Base-by-base conservation (phyloP, 2,329 filamentous ascomycete genomes). In the Westerdykella aurantiaca region DNA sequence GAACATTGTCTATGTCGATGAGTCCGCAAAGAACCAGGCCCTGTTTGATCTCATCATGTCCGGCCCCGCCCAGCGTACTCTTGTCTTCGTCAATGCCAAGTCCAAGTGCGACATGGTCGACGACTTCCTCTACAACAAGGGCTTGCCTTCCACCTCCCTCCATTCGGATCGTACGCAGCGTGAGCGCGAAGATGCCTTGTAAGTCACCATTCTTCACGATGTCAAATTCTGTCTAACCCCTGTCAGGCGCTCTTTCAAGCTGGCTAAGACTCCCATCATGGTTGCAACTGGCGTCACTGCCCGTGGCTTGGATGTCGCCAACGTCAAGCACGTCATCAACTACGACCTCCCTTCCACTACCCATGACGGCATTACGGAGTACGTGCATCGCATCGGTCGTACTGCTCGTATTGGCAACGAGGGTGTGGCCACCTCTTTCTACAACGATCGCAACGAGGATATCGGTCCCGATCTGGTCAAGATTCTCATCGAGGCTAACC, bases 381-480 rank as follows among this genome's bases (percentile, higher is more conserved):
- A 97, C 57, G 82, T 86, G 21, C 93, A 98, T 62, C 88, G 93
- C 11, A 97, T 97, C 62, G 93, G 93, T 49, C 90, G 93, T 48
- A 98, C 93, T 54, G 93, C 87, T 43, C 88, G 93, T 42, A 96
- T 96, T 60, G 93, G 93, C 2, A 86, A 95, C 54, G 77, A 79
- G 37, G 93, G 93, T 14, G 71, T 89, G 5, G 90, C 93, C 0
- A 91, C 86, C 0, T 95, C 91, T 0, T 91, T 98, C 71, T 97
- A 85, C 73, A 88, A 83, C 21, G 83, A 90, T 1, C 73, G 77
- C 1, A 86, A 97, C 56, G 79, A 85, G 44, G 77, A 83, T 3
- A 71, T 97, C 34, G 88, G 78, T 0, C 75, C 78, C 9, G 81
- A 85, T 1, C 74, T 98, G 0, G 86, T 88, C 31, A 89, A 90